Evolutionary conservation across 805 yeast species (phyloP), one percentile per base, ranked within the genome.

Genomic region (Candida alai): DNA sequence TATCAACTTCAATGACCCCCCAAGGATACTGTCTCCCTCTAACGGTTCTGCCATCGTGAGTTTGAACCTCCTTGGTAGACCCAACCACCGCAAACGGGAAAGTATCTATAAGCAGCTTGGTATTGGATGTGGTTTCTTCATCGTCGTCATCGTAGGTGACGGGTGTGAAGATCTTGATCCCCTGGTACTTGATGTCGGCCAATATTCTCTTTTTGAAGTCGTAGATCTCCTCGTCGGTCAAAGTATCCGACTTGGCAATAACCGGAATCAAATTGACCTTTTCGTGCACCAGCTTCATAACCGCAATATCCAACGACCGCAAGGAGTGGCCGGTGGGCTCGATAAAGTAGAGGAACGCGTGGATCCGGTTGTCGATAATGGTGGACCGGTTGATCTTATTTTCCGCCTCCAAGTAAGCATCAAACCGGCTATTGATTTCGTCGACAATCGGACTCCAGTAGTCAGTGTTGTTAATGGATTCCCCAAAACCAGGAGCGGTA

Each of bases 321-420:
- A 93, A 73, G 27, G 85, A 78, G 64, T 93, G 98, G 41, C 96
- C 97, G 17, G 97, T 89, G 48, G 98, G 98, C 64, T 90, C 96
- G 52, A 93, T 84, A 51, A 93, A 90, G 64, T 89, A 93, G 43
- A 93, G 65, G 56, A 88, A 78, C 21, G 96, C 97, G 60, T 93
- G 98, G 40, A 93, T 76, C 54, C 98, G 80, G 52, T 80, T 75
- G 62, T 93, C 98, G 38, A 65, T 71, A 43, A 81, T 71, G 13
- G 74, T 60, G 9, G 83, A 65, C 60, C 97, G 78, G 61, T 78
- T 79, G 40, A 86, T 73, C 55, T 81, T 79, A 52, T 86, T 86
- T 68, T 93, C 98, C 32, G 79, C 77, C 62, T 93, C 97, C 62
- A 93, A 77, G 58, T 80, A 90, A 43, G 76, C 73, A 62, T 93